Evolutionary conservation across 306 rosid species (phyloP).

Genomic region (Gillenia trifoliata): DNA sequence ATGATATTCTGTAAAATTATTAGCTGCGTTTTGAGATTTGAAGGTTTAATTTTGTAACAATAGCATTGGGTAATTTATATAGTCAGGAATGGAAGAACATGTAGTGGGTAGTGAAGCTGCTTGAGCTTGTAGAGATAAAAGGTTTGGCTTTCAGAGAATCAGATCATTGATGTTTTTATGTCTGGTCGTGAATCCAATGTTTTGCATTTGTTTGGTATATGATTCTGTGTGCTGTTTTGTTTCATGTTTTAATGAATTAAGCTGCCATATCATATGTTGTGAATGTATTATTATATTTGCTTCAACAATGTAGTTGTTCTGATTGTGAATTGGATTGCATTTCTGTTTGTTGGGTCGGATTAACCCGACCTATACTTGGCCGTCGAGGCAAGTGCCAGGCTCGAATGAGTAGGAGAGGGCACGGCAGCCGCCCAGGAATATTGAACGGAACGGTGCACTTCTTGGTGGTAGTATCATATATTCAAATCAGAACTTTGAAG

Average conservation of each 20-base stretch:
- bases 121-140: not conserved
- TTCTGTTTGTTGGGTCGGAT: not conserved
- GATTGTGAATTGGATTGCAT: constrained; percentile 1
- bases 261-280: not conserved
- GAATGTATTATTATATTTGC: not conserved
- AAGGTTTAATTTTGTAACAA: constrained; percentile 13
- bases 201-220: not conserved
- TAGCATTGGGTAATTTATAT: not conserved
- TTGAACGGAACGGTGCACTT: too few species aligned
- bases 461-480: too few species aligned
- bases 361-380: not conserved
- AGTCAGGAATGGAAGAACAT: not conserved
- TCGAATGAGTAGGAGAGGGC: too few species aligned
- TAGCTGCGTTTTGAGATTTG: not conserved
- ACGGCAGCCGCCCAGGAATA: too few species aligned
- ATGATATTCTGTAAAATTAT: constrained; percentile 57
- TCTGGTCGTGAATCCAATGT: not conserved
- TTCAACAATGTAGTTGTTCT: not conserved
- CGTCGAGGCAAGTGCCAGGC: too few species aligned
- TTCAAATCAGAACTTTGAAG: too few species aligned
- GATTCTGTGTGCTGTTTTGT: not conserved
- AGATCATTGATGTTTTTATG: not conserved
- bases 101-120: not conserved
- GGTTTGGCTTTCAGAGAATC: not conserved
- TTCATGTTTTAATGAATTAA: not conserved